Evolutionary conservation across 805 yeast species (phyloP), one percentile per base, ranked within the genome.

Genomic region (Kodamaea restingae): DNA sequence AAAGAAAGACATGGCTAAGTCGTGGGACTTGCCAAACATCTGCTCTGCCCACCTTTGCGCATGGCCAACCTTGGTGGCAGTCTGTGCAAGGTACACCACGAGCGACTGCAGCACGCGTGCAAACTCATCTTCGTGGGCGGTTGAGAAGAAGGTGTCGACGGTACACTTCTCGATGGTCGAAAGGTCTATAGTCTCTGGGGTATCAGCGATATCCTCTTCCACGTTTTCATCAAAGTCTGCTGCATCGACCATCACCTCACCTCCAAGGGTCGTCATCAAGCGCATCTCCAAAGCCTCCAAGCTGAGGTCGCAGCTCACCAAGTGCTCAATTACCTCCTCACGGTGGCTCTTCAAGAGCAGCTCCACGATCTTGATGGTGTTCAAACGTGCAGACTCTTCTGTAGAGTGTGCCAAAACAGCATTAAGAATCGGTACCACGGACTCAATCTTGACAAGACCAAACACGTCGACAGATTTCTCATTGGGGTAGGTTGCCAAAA

Each of bases 231-330:
- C 66, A 17, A 57, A 50, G 18, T 73, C 63, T 15, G 60, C 65
- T 11, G 54, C 50, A 12, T 53, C 52, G 7, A 55, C 46, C 14
- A 52, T 50, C 24, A 36, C 35, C 11, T 53, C 45, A n/a, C 9
- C 48, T 18, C 60, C 50, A 37, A 88, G 60, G 0, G 90, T 80
- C 1, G 83, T 72, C 61, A 86, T 84, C 33, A 87, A 63, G 39
- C 73, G 70, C 70, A 88, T 75, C 63, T 68, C 74, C 48, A 69
- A 60, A 17, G 65, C 71, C 14, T 55, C 45, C 18, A 67, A 33
- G 17, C 52, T 49, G 33, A 54, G 41, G 15, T 46, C 43, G 38
- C 42, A 34, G 0, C 38, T 36, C 14, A 46, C 44, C 46, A 67
- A 55, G 4, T 40, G 29, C 20, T 48, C 34, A 9, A 36, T 22